Percentiles rank a stretch among this genome's conserved stretches.
Evolutionary conservation across 495 filamentous ascomycete genomes (phyloP).

Genomic region (Rostrohypoxylon terebratum): DNA sequence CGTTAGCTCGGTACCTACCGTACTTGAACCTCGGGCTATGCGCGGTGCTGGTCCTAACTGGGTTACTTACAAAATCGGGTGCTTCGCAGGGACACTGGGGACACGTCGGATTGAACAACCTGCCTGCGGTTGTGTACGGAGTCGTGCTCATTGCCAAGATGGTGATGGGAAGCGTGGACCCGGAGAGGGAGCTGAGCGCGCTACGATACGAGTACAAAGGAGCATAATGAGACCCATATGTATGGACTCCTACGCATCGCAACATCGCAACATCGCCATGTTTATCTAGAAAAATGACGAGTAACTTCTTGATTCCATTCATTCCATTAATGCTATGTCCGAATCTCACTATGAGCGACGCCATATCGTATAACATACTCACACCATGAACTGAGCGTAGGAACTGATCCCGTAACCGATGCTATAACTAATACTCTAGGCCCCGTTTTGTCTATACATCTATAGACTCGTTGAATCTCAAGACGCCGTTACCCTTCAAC

Average conservation of each 20-base stretch:
- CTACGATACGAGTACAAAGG: constrained; percentile 71
- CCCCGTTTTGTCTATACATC: constrained; percentile 73
- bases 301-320: constrained; percentile 3
- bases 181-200: constrained; percentile 62
- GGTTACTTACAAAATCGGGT: constrained; percentile 42
- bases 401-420: not conserved
- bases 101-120: constrained; percentile 47
- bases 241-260: not conserved
- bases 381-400: not conserved
- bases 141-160: constrained; percentile 63
- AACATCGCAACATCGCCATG: not conserved
- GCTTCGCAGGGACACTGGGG: constrained; percentile 27
- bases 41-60: constrained; percentile 52
- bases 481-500: constrained; percentile 83
- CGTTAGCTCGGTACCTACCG: constrained; percentile 61
- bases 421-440: not conserved
- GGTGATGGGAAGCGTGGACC: constrained; percentile 67
- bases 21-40: constrained; percentile 61
- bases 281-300: not conserved
- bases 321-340: not conserved
- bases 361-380: constrained; percentile 12
- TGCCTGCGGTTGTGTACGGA: constrained; percentile 60
- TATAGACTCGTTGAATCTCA: constrained; percentile 93
- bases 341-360: constrained; percentile 4
- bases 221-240: constrained; percentile 54